Conservation (phyloP, 768 basidiomycete genomes). For the Cyclocybe cylindracea region DNA sequence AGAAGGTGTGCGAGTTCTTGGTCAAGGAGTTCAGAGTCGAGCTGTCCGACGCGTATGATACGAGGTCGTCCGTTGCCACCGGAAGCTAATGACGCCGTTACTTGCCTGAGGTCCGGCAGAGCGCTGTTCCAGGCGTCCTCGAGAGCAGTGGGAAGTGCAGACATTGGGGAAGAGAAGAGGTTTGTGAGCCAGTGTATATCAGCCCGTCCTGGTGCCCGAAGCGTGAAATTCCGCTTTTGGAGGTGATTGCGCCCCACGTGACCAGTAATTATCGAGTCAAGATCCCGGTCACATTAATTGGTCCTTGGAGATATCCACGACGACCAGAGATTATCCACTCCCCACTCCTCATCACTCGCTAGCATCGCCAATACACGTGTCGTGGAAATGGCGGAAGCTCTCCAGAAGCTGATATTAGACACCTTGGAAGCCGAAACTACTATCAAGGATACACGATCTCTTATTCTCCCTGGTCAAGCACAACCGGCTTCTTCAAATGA, state of each 20-base stretch:
- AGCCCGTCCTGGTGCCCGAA: neutral
- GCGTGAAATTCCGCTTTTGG: constrained; percentile 13
- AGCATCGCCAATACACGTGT: neutral
- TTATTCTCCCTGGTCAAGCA: constrained; percentile 65
- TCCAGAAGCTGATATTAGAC: constrained; percentile 81
- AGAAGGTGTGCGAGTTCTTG: constrained; percentile 82
- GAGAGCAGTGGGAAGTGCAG: constrained; percentile 34
- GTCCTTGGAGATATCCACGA: constrained; percentile 12
- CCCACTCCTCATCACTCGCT: constrained; percentile 10
- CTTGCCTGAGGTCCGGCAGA: constrained; percentile 51
- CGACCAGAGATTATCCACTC: constrained; percentile 14
- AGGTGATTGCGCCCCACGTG: constrained; percentile 21
- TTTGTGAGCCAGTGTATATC: neutral
- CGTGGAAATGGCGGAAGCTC: constrained; percentile 63
- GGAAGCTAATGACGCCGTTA: constrained; percentile 41
- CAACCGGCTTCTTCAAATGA: constrained; percentile 65
- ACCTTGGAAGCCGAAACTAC: constrained; percentile 55
- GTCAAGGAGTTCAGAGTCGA: constrained; percentile 91
- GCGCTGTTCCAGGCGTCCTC: constrained; percentile 67
- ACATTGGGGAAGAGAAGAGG: constrained; percentile 1
- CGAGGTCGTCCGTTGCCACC: constrained; percentile 35
- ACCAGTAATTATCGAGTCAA: constrained; percentile 7
- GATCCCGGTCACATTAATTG: constrained; percentile 4
- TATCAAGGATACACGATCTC: constrained; percentile 69
- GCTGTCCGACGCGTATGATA: constrained; percentile 82